Evolutionary conservation across 768 basidiomycete species (phyloP), one percentile per base, ranked within the genome.

Genomic region (Kwoniella europaea): DNA sequence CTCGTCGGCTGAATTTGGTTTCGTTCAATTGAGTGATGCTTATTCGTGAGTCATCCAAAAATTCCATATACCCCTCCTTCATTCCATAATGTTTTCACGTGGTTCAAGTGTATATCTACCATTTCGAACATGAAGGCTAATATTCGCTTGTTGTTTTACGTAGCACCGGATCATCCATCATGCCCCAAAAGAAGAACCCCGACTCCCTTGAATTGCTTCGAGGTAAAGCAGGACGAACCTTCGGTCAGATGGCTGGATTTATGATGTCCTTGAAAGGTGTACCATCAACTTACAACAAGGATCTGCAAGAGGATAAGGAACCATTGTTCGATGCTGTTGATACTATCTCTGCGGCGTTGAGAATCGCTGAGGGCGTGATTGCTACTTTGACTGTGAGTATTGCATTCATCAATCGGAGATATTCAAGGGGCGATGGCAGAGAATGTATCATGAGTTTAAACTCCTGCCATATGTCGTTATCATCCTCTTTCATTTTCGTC

Each of bases 251-350:
- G 92, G 89, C 96, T 13, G 97, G 97, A 1, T 97, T 98, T 85
- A 86, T 98, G 85, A 94, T 98, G 91, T 95, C 94, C 1, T 86
- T 96, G 77, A 99, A 99, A 81, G 97, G 97, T 41, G 86, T 98
- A 56, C 97, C 97, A 15, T 97, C 96, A 20, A 99, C 97, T 10
- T 99, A 99, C 86, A 98, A 99, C 87, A 99, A 99, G 84, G 97
- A 99, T 85, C 86, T 99, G 56, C 97, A 98, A 84, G 97, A 99
- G 84, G 94, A 96, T 84, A 98, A 99, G 84, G 97, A 99, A 79
- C 95, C 97, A 2, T 85, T 99, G 66, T 98, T 98, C 74, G 97
- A 99, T 80, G 86, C 91, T 10, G 91, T 96, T 15, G 93, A 95
- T 80, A 98, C 92, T 50, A 83, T 97, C 53, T 89, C 90, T 16